Conservation (phyloP, 768 basidiomycete genomes). For the Rhizopogon roseolus region DNA sequence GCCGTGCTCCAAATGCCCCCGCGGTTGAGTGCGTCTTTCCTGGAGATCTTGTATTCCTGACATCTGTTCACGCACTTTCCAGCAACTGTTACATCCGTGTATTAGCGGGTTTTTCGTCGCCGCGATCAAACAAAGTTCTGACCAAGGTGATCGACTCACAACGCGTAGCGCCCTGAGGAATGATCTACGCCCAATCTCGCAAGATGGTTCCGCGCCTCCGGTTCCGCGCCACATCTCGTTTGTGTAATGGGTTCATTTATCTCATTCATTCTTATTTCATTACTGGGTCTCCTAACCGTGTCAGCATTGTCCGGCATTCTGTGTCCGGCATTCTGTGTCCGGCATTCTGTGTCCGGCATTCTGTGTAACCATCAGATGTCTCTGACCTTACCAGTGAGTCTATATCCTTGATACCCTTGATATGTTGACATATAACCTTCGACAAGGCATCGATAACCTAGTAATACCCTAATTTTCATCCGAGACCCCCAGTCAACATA, state of each 20-base stretch:
- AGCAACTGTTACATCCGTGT: neutral
- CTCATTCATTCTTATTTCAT: neutral
- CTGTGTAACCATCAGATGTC: neutral
- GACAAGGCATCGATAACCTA: neutral
- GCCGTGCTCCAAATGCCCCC: conserved; percentile 9
- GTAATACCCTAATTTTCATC: neutral
- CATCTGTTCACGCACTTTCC: neutral
- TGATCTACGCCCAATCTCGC: neutral
- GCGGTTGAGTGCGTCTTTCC: conserved; percentile 3
- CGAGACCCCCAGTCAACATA: too few species aligned
- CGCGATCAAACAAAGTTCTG: neutral
- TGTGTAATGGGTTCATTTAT: neutral
- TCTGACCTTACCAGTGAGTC: neutral
- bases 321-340: too few species aligned
- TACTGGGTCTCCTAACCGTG: neutral
- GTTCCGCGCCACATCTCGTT: neutral
- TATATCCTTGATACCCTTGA: neutral
- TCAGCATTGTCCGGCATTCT: neutral
- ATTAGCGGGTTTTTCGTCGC: neutral
- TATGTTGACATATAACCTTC: neutral
- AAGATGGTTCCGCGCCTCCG: neutral
- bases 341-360: neutral
- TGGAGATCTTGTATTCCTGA: too few species aligned
- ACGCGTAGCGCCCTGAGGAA: neutral
- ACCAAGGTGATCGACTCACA: neutral